Evolutionary conservation across 208 protist species (phyloP).

Genomic region (Herpetomonas tarakana): DNA sequence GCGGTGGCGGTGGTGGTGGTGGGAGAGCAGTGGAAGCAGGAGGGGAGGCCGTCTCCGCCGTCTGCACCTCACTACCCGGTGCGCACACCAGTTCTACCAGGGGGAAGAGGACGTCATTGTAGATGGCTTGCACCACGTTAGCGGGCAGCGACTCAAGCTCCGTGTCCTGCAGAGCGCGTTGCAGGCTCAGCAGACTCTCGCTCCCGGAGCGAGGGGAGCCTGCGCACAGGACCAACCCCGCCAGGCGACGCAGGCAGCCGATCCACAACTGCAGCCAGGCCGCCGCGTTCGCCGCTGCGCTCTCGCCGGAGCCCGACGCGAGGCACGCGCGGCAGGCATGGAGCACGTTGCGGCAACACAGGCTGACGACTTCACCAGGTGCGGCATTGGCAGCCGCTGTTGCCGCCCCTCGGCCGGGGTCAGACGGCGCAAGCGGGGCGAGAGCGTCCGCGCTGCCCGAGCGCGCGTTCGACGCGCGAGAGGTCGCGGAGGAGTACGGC

Average conservation of each 20-base stretch:
- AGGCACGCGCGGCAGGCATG: not conserved
- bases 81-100: slow-evolving; percentile 69
- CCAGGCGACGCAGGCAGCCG: slow-evolving; percentile 37
- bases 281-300: not conserved
- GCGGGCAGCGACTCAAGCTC: slow-evolving; percentile 28
- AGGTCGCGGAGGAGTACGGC: not conserved
- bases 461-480: not conserved
- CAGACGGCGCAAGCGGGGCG: no score
- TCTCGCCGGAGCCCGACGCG: not conserved
- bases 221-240: slow-evolving; percentile 39
- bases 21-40: no score
- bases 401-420: no score
- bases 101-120: slow-evolving; percentile 73
- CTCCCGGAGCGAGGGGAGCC: slow-evolving; percentile 27
- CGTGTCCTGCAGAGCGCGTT: slow-evolving; percentile 56
- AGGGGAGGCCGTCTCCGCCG: no score
- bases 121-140: slow-evolving; percentile 36
- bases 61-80: not conserved
- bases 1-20: no score
- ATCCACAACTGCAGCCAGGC: slow-evolving; percentile 45
- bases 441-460: no score
- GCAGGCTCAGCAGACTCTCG: slow-evolving; percentile 54
- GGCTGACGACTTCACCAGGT: slow-evolving; percentile 9
- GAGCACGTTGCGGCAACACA: slow-evolving; percentile 29
- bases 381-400: no score